Conservation (phyloP, 805 yeast genomes). For the Candida nonsorbophila region DNA sequence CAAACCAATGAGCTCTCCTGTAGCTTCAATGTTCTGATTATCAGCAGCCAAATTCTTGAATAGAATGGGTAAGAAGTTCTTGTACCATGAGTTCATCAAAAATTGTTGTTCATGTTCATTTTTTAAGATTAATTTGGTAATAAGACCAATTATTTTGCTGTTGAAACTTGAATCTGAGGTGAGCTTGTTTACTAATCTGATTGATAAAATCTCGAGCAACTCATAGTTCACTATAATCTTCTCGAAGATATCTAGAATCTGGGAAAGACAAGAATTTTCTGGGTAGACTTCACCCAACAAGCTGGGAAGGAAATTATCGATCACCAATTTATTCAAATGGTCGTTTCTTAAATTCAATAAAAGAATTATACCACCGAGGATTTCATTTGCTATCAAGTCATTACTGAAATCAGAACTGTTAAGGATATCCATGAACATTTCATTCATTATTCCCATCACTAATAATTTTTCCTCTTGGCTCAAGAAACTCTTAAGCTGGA, state of each 20-base stretch:
- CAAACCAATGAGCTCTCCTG: slow-evolving; percentile 38
- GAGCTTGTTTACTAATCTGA: slow-evolving; percentile 40
- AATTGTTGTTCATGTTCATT: slow-evolving; percentile 26
- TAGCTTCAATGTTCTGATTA: slow-evolving; percentile 21
- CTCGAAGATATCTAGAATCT: slow-evolving; percentile 21
- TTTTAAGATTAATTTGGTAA: slow-evolving; percentile 21
- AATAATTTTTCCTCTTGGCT: slow-evolving; percentile 51
- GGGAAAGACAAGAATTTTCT: slow-evolving; percentile 10
- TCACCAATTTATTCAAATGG: slow-evolving; percentile 5
- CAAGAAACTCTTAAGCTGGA: slow-evolving; percentile 46
- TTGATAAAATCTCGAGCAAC: slow-evolving; percentile 38
- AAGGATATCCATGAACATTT: slow-evolving; percentile 41
- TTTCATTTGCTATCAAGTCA: slow-evolving; percentile 47
- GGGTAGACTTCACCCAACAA: slow-evolving; percentile 12
- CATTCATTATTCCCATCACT: slow-evolving; percentile 61
- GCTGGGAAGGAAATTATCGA: slow-evolving; percentile 24
- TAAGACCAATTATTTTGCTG: slow-evolving; percentile 12
- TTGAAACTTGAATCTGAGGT: slow-evolving; percentile 8
- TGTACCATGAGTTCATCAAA: slow-evolving; percentile 38
- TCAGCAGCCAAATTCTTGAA: slow-evolving; percentile 7
- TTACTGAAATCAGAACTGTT: slow-evolving; percentile 34
- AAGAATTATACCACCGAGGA: slow-evolving; percentile 48
- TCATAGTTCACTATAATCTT: slow-evolving; percentile 25
- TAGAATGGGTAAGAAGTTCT: slow-evolving; percentile 25
- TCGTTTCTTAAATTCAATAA: slow-evolving; percentile 21